Evolutionary conservation across 257 asterid species (phyloP).

Genomic region (Solanum chilense): DNA sequence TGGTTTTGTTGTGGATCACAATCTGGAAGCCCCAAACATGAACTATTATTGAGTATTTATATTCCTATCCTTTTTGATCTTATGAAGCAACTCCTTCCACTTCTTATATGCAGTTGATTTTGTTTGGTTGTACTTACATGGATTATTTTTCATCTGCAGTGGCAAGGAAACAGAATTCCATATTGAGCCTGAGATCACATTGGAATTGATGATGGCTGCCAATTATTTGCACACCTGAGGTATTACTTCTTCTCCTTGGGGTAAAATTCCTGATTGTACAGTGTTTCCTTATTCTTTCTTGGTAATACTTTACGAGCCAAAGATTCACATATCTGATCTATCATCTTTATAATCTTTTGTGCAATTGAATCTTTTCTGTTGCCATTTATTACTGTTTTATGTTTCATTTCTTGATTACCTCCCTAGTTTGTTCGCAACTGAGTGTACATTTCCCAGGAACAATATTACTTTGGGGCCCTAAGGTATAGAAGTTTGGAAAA

Average conservation of each 20-base stretch:
- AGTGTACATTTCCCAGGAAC: neutral
- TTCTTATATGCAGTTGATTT: neutral
- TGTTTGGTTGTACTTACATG: neutral
- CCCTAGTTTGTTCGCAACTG: neutral
- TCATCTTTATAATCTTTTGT: neutral
- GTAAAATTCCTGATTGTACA: neutral
- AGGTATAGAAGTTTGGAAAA: neutral
- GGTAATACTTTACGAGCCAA: neutral
- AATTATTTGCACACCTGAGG: conserved; percentile 71
- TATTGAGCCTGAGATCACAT: conserved; percentile 81
- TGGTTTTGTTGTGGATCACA: neutral
- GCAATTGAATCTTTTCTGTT: neutral
- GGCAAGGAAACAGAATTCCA: conserved; percentile 87
- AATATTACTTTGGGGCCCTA: neutral
- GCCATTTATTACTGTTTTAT: neutral
- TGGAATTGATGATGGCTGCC: conserved; percentile 96
- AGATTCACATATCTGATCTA: neutral
- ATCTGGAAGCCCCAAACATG: neutral
- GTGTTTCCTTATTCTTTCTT: neutral
- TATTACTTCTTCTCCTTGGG: neutral
- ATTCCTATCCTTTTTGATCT: neutral
- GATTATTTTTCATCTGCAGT: conserved; percentile 18
- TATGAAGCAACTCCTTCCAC: neutral
- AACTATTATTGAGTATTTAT: neutral
- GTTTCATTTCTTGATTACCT: neutral